Evolutionary conservation across 2,329 filamentous ascomycete genomes (phyloP).

Genomic region (Penicillium sp.): DNA sequence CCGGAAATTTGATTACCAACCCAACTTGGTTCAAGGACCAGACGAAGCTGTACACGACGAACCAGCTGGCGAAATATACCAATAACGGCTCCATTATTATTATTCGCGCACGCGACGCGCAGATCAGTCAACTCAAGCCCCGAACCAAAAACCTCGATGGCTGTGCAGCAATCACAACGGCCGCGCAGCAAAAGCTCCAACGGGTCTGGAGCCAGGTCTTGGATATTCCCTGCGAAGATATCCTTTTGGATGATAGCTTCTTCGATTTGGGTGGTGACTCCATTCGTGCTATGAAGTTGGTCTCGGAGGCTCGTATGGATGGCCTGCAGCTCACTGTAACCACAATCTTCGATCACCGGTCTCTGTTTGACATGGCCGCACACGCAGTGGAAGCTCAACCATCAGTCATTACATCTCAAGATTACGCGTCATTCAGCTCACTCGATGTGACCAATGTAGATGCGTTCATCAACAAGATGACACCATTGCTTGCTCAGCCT

Average conservation of each 20-base stretch:
- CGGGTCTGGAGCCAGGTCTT: constrained; percentile 53
- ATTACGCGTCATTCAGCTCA: neutral
- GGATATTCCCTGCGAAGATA: constrained; percentile 45
- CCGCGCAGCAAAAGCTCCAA: constrained; percentile 38
- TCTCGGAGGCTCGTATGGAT: constrained; percentile 54
- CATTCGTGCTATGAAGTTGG: constrained; percentile 60
- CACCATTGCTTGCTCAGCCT: constrained; percentile 36
- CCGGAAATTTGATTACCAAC: neutral
- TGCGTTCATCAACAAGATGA: neutral
- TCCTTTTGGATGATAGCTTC: constrained; percentile 55
- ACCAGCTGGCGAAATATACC: constrained; percentile 4
- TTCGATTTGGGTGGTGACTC: constrained; percentile 60
- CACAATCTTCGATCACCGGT: constrained; percentile 53
- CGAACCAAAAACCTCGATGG: neutral
- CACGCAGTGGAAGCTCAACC: constrained; percentile 1
- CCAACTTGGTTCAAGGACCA: neutral
- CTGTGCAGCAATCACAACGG: neutral
- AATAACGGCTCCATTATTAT: neutral
- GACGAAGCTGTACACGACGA: neutral
- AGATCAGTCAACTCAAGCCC: neutral
- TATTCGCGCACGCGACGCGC: neutral
- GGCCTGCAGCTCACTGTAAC: constrained; percentile 55
- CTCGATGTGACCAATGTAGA: neutral
- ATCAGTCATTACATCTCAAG: neutral
- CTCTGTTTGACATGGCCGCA: constrained; percentile 3